These are phyloP conservation scores for Usnea hakonensis DNA, from an alignment of 495 filamentous ascomycete species.

Conservation along the genomic window DNA sequence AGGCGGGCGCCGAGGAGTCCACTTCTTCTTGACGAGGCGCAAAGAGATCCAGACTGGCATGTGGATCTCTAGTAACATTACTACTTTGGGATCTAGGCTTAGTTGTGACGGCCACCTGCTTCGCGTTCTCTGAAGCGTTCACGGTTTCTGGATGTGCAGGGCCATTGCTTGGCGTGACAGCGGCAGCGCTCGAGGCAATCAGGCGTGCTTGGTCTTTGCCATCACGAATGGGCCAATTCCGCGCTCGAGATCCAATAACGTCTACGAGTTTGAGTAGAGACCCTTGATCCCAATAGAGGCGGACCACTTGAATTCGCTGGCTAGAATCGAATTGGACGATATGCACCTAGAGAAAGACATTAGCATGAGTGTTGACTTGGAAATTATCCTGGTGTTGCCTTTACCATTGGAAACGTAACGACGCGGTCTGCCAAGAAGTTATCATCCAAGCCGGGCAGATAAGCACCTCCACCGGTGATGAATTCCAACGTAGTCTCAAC, in stretches of 20 bases:
- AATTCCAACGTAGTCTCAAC: constrained; percentile 82
- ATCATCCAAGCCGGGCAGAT: constrained; percentile 84
- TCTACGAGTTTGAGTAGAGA: constrained; percentile 88
- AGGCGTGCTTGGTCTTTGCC: constrained; percentile 75
- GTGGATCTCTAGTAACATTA: constrained; percentile 55
- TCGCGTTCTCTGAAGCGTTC: neutral
- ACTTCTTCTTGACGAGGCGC: constrained; percentile 49
- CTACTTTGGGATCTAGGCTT: constrained; percentile 37
- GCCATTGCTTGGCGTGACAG: constrained; percentile 20
- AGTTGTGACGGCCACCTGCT: constrained; percentile 12
- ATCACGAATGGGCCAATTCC: constrained; percentile 91
- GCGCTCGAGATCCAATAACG: constrained; percentile 79
- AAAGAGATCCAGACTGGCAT: constrained; percentile 70
- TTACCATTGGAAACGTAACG: constrained; percentile 75
- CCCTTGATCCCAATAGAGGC: constrained; percentile 91
- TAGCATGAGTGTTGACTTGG: constrained; percentile 4
- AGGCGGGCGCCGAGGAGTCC: constrained; percentile 28
- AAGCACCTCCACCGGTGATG: constrained; percentile 68
- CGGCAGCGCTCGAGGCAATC: constrained; percentile 44
- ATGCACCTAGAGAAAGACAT: constrained; percentile 55
- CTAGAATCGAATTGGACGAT: constrained; percentile 74
- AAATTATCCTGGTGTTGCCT: neutral
- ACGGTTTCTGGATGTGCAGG: constrained; percentile 16
- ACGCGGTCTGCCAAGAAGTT: constrained; percentile 84
- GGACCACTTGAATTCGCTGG: constrained; percentile 73